Conservation (phyloP, 139 green algal species). For the Tetradesmus obliquus region DNA sequence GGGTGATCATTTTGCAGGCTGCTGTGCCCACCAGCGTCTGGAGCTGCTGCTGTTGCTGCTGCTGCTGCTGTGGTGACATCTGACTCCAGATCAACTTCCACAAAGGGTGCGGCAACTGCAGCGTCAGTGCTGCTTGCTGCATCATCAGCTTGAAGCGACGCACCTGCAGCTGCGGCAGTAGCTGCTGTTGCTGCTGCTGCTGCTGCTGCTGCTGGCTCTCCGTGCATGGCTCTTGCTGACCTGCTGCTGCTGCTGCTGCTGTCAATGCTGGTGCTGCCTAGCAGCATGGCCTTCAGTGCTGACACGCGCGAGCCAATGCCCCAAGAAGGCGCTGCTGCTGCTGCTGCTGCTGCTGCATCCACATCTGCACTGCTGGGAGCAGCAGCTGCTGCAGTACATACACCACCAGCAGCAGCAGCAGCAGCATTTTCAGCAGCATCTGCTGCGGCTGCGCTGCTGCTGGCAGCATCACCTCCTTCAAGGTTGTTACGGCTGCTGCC, state of each 20-base stretch:
- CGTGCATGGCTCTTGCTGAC: not conserved
- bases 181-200: constrained; percentile 7
- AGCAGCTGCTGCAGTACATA: no score
- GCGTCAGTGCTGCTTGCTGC: not conserved
- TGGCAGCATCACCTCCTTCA: no score
- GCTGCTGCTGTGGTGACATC: not conserved
- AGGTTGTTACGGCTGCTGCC: no score
- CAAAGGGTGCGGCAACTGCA: not conserved
- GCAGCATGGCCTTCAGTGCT: no score
- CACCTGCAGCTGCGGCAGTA: not conserved
- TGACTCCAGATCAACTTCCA: not conserved
- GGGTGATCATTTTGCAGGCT: not conserved
- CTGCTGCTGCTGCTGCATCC: no score
- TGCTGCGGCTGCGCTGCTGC: no score
- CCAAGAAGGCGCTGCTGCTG: no score
- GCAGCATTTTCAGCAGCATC: no score
- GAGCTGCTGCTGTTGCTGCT: not conserved
- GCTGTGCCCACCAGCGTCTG: not conserved
- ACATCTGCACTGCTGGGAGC: no score
- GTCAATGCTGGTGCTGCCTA: no score
- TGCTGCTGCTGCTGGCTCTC: not conserved
- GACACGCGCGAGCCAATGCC: no score
- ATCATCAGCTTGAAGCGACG: not conserved
- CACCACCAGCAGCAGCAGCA: no score
- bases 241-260: not conserved